Base-by-base conservation (phyloP, 257 asterid genomes). In the Primulina huaijiensis region DNA sequence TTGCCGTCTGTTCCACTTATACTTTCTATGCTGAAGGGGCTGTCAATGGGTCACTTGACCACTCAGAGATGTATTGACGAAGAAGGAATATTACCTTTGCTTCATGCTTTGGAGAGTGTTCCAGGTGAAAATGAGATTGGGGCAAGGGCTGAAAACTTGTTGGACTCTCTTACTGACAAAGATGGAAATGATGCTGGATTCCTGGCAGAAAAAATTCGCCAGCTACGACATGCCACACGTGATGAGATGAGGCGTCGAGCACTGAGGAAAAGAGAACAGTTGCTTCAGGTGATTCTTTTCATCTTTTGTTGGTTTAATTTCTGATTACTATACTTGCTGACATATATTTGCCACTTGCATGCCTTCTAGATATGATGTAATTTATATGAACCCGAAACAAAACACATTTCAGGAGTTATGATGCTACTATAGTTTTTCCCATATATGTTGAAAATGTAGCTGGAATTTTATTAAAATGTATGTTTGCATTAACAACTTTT, bases 221-320 rank as follows among this genome's bases (percentile, higher is more conserved):
- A 89, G 64, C 82, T 94, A 70, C 85, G 99, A 64, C 90, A 83
- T 79, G 97, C 99, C 46, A 89, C 99, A 0, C 90, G 91, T 20
- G 95, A 94, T 77, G 97, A 91, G 82, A 91, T 82, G 97, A 89
- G 97, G 81, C 95, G 99, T 63, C 88, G 81, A 59, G 99, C 99
- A 72, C 83, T 91, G 75, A 85, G 67, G 83, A 91, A 74, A 79
- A 85, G 99, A 83, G 92, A 90, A 74, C 88, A 94, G 83, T 62
- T 89, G 81, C 98, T 94, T 82, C 82, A 86, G 99, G 99, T 91
- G 77, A 67, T 78, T 74, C 65, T 64, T 68, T 43, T 67, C 37
- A 20, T 67, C 61, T 62, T 69, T 17, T 33, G 56, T 70, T 30
- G 29, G 53, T 31, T 56, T 73, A 33, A 23, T 64, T 11, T 50